Base-by-base conservation (phyloP, 108 stramenopile species). In the Stephanodiscus triporus region DNA sequence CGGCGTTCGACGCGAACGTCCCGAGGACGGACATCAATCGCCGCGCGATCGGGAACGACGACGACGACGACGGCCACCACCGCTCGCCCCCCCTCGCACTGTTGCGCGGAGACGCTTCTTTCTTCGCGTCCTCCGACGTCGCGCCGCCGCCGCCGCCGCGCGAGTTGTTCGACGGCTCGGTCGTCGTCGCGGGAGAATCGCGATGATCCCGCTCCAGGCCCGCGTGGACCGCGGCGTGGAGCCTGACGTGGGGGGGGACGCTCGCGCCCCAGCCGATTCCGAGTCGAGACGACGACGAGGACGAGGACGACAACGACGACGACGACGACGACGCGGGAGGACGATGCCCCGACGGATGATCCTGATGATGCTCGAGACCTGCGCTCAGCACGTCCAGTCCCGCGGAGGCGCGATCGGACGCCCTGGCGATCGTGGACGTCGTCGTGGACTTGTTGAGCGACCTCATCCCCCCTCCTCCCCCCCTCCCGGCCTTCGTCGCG, bases 341-440 rank as follows among this genome's bases (percentile, higher is more conserved):
- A 34, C 32, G 32, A 34, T 34, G 32, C 2, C 5, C 5, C 32
- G 32, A 5, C 32, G 32, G 32, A 4, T 23, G 70, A 49, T 34
- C 37, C 22, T 65, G n/a, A 43, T 27, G 72, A 59, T 48, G 68
- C 58, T 70, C 76, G 23, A 40, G 24, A 7, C 70, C 76, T 6
- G 80, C 80, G 50, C 50, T 77, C 57, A 76, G 73, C 26, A 82
- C 77, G 73, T 88, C 89, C n/a, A 84, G 61, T 27, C 85, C 85
- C n/a, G 73, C 88, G n/a, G 85, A 83, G n/a, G 84, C 62, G 38
- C 85, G 75, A 70, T 90, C 89, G 4, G 83, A 72, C 1, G 82
- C 84, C 42, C 68, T 86, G 16, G 89, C 89, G 14, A 90, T 70
- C n/a, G n/a, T n/a, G n/a, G n/a, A n/a, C n/a, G n/a, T n/a, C n/a